Conservation (phyloP, 75 land plant species). For the Cunninghamia lanceolata region DNA sequence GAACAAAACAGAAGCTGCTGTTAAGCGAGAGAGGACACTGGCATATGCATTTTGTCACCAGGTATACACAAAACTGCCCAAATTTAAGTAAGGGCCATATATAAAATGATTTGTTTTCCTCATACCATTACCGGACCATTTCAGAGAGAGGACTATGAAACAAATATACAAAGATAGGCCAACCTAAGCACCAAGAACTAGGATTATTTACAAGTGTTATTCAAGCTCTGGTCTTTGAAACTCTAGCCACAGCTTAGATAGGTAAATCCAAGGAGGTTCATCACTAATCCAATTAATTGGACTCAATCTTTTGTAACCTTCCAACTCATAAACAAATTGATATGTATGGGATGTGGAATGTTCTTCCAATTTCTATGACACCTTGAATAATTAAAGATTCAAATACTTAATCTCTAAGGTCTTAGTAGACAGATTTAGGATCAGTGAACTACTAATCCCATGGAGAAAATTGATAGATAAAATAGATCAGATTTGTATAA, state of each 20-base stretch:
- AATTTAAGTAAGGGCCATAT: background rate
- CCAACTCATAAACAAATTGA: background rate
- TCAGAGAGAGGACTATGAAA: background rate
- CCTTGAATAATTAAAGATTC: too few relatives aligned
- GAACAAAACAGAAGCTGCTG: constrained; percentile 58
- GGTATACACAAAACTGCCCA: constrained; percentile 25
- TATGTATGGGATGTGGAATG: background rate
- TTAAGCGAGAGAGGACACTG: constrained; percentile 82
- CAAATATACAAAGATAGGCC: background rate
- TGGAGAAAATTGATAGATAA: too few relatives aligned
- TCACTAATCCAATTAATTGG: too few relatives aligned
- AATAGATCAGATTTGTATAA: too few relatives aligned
- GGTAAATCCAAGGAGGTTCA: too few relatives aligned
- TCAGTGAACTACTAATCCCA: too few relatives aligned
- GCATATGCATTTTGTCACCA: constrained; percentile 87
- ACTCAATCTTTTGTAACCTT: background rate
- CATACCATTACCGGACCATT: background rate
- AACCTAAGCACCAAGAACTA: background rate
- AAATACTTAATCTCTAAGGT: too few relatives aligned
- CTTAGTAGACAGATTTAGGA: too few relatives aligned
- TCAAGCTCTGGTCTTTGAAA: too few relatives aligned
- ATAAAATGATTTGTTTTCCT: background rate
- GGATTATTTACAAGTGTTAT: too few relatives aligned
- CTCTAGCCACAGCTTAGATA: too few relatives aligned
- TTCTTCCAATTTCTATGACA: too few relatives aligned